Percentiles rank a stretch among this genome's conserved stretches.
These are phyloP conservation scores for Penicillium soppii DNA, from an alignment of 495 filamentous ascomycete genomes.

Conservation along the genomic window DNA sequence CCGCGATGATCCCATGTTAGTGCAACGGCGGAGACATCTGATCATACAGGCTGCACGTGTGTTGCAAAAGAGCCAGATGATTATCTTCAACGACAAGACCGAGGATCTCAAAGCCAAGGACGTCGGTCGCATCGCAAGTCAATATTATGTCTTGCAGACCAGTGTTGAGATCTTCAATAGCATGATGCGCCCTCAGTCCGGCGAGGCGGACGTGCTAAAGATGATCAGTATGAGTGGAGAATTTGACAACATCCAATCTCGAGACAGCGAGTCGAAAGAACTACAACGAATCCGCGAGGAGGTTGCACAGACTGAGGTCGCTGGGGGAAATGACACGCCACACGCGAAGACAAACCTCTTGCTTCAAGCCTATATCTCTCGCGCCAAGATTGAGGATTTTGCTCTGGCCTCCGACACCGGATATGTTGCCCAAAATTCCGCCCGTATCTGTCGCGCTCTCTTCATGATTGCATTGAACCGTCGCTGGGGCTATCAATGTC, in stretches of 20 bases:
- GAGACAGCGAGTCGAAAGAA: conserved; percentile 84
- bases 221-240: conserved; percentile 97
- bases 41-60: conserved; percentile 83
- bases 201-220: conserved; percentile 83
- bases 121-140: conserved; percentile 92
- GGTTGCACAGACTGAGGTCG: conserved; percentile 68
- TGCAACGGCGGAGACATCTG: conserved; percentile 76
- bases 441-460: conserved; percentile 87
- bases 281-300: conserved; percentile 65
- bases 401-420: conserved; percentile 85
- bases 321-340: conserved; percentile 70
- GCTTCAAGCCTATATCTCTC: conserved; percentile 92
- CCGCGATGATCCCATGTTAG: conserved; percentile 78
- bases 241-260: conserved; percentile 92
- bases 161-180: conserved; percentile 95
- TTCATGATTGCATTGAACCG: conserved; percentile 98
- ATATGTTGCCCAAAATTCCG: conserved; percentile 94
- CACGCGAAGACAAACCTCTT: conserved; percentile 95
- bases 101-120: conserved; percentile 91
- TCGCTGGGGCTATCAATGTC: conserved; percentile 90
- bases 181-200: conserved; percentile 77
- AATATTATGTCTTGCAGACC: conserved; percentile 90
- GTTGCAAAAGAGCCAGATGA: conserved; percentile 93
- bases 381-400: conserved; percentile 85
- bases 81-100: conserved; percentile 92